A percentile compares a stretch with the other conserved stretches of the same genome.
phyloP scores from a whole-genome alignment of 2,329 filamentous ascomycete genomes.

The Amauroascus verrucosus region DNA sequence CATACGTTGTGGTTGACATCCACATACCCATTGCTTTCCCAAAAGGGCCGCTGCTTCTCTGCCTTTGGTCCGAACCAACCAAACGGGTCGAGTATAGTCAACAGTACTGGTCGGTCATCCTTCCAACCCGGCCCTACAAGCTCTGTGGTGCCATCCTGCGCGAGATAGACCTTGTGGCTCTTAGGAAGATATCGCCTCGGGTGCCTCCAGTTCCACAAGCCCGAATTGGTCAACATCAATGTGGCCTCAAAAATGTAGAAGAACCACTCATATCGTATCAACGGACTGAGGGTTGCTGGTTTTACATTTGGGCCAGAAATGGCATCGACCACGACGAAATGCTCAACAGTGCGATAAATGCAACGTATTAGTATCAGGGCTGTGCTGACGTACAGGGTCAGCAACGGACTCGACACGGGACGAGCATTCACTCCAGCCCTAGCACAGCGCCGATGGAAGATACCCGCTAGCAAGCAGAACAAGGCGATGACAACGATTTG shows the following conservation, averaged over 20 bases:
- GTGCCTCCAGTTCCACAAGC: slow-evolving; percentile 42
- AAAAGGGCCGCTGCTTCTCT: background rate
- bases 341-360: slow-evolving; percentile 47
- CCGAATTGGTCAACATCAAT: slow-evolving; percentile 44
- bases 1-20: background rate
- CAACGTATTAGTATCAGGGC: slow-evolving; percentile 43
- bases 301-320: background rate
- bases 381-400: slow-evolving; percentile 44
- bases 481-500: slow-evolving; percentile 44
- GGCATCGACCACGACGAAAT: slow-evolving; percentile 30
- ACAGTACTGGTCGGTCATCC: slow-evolving; percentile 2
- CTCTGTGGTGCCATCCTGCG: slow-evolving; percentile 33
- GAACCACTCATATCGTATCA: slow-evolving; percentile 47
- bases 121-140: slow-evolving; percentile 7
- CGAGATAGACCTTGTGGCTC: slow-evolving; percentile 42
- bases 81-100: slow-evolving; percentile 7
- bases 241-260: slow-evolving; percentile 48
- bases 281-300: slow-evolving; percentile 28
- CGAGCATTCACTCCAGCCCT: background rate
- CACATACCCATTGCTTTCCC: slow-evolving; percentile 7
- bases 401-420: slow-evolving; percentile 31
- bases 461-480: slow-evolving; percentile 31
- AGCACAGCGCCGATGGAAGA: slow-evolving; percentile 26
- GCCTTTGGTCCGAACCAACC: background rate
- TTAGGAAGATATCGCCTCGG: slow-evolving; percentile 43